phyloP scores from a whole-genome alignment of 345 rosid species.

The Gossypium herbaceum region DNA sequence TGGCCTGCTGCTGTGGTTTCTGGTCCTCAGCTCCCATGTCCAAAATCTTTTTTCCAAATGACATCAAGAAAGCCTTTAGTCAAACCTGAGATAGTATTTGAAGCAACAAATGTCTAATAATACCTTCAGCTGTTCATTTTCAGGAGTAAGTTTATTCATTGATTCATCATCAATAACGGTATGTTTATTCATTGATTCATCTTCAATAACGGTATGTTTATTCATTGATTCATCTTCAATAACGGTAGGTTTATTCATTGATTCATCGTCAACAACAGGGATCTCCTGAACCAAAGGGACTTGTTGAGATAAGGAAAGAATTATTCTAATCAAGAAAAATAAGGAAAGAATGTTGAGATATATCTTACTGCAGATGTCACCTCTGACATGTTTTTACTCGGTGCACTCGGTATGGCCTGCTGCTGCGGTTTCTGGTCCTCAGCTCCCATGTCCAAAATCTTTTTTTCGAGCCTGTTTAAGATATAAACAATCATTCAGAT shows the following conservation, averaged over 20 bases:
- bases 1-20: neutral
- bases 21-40: neutral
- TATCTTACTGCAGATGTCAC: conserved; percentile 42
- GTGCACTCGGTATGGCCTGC: conserved; percentile 47
- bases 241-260: conserved; percentile 34
- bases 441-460: conserved; percentile 70
- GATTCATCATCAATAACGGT: too few species aligned
- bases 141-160: neutral
- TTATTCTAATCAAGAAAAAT: neutral
- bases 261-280: conserved; percentile 54
- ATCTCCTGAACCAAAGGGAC: conserved; percentile 49
- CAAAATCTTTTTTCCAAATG: neutral
- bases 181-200: conserved; percentile 24
- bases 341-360: conserved; percentile 1
- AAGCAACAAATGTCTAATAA: neutral
- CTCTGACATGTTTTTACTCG: conserved; percentile 52
- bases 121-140: conserved; percentile 1
- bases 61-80: neutral
- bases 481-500: conserved; percentile 3
- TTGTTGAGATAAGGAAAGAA: neutral
- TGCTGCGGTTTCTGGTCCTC: conserved; percentile 69
- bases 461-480: conserved; percentile 70
- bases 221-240: conserved; percentile 27
- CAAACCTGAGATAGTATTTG: neutral
- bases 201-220: conserved; percentile 45